A percentile compares a stretch with the other conserved stretches of the same genome.
Evolutionary conservation across 345 rosid species (phyloP).

Genomic region (Gossypium thurberi): DNA sequence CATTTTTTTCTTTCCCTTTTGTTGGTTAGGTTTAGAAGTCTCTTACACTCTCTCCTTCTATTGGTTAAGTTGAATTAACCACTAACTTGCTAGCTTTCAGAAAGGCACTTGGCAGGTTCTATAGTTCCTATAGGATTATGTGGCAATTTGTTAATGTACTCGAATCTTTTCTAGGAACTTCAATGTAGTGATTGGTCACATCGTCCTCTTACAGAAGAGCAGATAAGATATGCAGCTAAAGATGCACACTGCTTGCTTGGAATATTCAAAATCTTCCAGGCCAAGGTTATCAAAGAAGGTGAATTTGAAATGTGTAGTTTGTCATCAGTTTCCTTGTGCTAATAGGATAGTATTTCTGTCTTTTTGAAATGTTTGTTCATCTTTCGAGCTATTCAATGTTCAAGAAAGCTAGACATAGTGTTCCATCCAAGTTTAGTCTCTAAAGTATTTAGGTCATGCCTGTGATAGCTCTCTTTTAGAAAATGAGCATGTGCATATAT

Average conservation of each 20-base stretch:
- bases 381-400: background rate
- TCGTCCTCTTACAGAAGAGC: conserved; percentile 93
- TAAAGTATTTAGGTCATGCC: background rate
- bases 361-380: background rate
- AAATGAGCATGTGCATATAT: background rate
- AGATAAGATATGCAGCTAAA: conserved; percentile 72
- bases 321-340: background rate
- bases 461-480: background rate
- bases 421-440: background rate
- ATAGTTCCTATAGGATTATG: conserved; percentile 13
- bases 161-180: conserved; percentile 64
- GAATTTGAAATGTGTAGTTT: background rate
- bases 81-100: background rate
- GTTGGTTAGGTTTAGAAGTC: background rate
- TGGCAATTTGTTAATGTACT: conserved; percentile 24
- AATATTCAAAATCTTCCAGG: conserved; percentile 48
- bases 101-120: conserved; percentile 2
- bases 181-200: conserved; percentile 98
- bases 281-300: conserved; percentile 52
- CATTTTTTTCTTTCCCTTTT: background rate
- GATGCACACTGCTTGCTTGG: conserved; percentile 90
- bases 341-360: background rate
- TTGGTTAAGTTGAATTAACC: background rate
- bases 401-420: background rate
- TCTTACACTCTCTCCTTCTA: background rate